Conservation (phyloP, 768 basidiomycete genomes). For the Lactarius pseudohatsudake region DNA sequence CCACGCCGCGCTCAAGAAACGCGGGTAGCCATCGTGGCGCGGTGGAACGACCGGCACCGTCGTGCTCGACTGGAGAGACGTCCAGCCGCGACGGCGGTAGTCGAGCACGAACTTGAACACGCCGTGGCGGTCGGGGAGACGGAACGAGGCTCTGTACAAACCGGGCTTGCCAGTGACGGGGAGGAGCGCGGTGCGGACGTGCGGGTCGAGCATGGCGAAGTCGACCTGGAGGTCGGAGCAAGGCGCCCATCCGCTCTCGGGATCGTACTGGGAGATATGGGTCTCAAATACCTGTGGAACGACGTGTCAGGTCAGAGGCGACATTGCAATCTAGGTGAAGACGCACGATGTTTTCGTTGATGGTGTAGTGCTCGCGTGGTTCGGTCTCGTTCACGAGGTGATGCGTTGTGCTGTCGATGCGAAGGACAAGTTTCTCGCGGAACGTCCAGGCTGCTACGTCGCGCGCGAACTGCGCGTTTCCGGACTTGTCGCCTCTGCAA, state of each 20-base stretch:
- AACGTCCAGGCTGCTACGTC: conserved; percentile 90
- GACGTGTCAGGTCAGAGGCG: conserved; percentile 6
- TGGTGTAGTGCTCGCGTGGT: conserved; percentile 77
- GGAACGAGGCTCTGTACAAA: conserved; percentile 80
- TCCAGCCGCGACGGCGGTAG: conserved; percentile 76
- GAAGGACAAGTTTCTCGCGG: conserved; percentile 79
- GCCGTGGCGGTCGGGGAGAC: conserved; percentile 93
- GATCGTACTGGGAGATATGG: conserved; percentile 67
- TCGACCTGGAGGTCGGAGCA: conserved; percentile 90
- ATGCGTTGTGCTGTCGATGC: conserved; percentile 74
- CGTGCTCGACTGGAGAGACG: conserved; percentile 69
- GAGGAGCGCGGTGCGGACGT: conserved; percentile 77
- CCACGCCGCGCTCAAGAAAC: conserved; percentile 94
- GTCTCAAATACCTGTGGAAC: conserved; percentile 63
- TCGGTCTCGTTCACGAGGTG: conserved; percentile 63
- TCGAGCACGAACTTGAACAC: conserved; percentile 95
- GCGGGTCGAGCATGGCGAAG: conserved; percentile 99
- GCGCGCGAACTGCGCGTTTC: conserved; percentile 70
- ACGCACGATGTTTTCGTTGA: conserved; percentile 78
- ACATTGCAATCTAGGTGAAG: background rate
- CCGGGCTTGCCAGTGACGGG: conserved; percentile 58
- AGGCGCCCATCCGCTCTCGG: conserved; percentile 63
- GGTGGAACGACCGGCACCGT: conserved; percentile 90
- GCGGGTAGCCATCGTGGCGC: conserved; percentile 91
- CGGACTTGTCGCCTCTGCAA: conserved; percentile 57